phyloP scores from a whole-genome alignment of 148 eudicot species.

The Nepenthes mirabilis region DNA sequence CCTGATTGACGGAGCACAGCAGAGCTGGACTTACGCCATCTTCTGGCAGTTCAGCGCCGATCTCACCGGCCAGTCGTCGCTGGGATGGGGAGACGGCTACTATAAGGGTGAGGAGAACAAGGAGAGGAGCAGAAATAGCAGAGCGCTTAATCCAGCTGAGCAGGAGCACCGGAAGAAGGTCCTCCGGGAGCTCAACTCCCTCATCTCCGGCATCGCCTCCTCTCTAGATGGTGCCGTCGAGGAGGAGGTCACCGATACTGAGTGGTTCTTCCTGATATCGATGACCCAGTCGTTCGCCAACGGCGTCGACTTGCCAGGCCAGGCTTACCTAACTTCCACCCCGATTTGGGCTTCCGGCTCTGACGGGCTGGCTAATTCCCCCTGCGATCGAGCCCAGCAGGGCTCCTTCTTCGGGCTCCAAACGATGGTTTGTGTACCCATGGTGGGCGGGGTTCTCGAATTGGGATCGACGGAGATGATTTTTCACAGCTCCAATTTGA shows the following conservation, averaged over 20 bases:
- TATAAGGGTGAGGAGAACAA: conserved; percentile 49
- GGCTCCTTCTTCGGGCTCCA: conserved; percentile 41
- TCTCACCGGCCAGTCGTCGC: conserved; percentile 16
- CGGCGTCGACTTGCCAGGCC: conserved; percentile 67
- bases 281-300: conserved; percentile 56
- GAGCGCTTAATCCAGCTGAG: conserved; percentile 24
- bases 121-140: background rate
- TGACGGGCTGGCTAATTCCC: conserved; percentile 22
- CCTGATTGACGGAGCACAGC: conserved; percentile 35
- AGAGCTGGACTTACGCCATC: conserved; percentile 86
- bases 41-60: conserved; percentile 71
- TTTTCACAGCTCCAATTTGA: conserved; percentile 28
- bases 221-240: conserved; percentile 26
- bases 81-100: conserved; percentile 91
- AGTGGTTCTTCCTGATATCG: conserved; percentile 73
- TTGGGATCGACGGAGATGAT: conserved; percentile 58
- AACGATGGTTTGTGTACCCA: conserved; percentile 59
- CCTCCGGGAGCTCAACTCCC: conserved; percentile 68
- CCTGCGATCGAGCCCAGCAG: conserved; percentile 48
- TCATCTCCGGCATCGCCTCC: conserved; percentile 40
- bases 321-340: conserved; percentile 19
- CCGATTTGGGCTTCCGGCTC: conserved; percentile 62
- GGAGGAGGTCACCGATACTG: conserved; percentile 73
- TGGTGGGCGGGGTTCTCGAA: conserved; percentile 49
- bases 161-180: conserved; percentile 67